Percentiles rank a stretch among this genome's conserved stretches.
These are phyloP conservation scores for Pyrenochaeta sp. DNA, from an alignment of 2,329 filamentous ascomycete genomes.

Conservation along the genomic window DNA sequence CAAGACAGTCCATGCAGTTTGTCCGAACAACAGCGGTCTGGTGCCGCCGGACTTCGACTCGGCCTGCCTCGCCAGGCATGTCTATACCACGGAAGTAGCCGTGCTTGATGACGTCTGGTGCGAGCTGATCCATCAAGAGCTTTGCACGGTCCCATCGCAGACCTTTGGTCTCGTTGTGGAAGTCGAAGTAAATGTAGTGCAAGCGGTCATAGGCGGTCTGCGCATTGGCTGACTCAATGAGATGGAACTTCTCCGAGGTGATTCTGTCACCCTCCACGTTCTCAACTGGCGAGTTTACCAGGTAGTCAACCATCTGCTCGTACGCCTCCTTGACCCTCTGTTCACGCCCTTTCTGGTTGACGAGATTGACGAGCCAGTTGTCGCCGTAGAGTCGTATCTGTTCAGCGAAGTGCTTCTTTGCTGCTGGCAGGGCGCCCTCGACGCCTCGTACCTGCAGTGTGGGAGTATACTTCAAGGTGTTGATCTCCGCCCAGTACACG, in stretches of 20 bases:
- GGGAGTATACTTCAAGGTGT: slow-evolving; percentile 89
- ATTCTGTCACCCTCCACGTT: slow-evolving; percentile 69
- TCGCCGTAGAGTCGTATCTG: slow-evolving; percentile 94
- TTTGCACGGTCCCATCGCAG: slow-evolving; percentile 92
- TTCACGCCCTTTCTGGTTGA: slow-evolving; percentile 95
- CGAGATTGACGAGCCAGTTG: slow-evolving; percentile 95
- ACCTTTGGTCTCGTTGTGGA: slow-evolving; percentile 96
- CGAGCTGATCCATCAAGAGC: slow-evolving; percentile 82
- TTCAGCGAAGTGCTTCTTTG: slow-evolving; percentile 88
- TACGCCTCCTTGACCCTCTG: slow-evolving; percentile 90
- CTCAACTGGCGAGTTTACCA: slow-evolving; percentile 75
- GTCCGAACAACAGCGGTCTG: slow-evolving; percentile 94
- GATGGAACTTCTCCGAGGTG: slow-evolving; percentile 81
- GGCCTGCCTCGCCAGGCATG: slow-evolving; percentile 76
- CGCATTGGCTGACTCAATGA: slow-evolving; percentile 71
- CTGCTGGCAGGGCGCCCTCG: slow-evolving; percentile 80
- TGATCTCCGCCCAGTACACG: slow-evolving; percentile 95
- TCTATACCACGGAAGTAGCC: slow-evolving; percentile 94
- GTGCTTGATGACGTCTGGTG: slow-evolving; percentile 77
- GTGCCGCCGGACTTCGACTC: slow-evolving; percentile 78
- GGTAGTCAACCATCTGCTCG: slow-evolving; percentile 82
- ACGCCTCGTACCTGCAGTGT: slow-evolving; percentile 87
- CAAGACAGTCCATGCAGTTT: slow-evolving; percentile 99
- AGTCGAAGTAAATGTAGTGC: slow-evolving; percentile 98
- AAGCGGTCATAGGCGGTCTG: slow-evolving; percentile 78